A percentile compares a stretch with the other conserved stretches of the same genome.
Evolutionary conservation across 352 stramenopile genomes (phyloP).

Genomic region (Phytopythium montanum): DNA sequence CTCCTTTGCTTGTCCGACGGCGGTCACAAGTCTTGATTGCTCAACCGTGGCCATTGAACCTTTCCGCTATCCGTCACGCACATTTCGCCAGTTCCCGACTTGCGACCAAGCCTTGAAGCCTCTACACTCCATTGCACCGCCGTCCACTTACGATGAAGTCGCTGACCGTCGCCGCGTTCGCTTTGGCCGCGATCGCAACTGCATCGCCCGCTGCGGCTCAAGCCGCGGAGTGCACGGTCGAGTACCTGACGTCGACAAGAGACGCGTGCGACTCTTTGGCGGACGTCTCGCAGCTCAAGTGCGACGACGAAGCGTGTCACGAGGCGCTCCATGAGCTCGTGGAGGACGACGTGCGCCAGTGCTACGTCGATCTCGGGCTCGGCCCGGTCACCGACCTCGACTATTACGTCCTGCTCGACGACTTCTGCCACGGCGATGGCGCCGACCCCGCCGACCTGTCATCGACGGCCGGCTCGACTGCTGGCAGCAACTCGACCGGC

Average conservation of each 20-base stretch:
- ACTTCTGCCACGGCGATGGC: slow-evolving; percentile 38
- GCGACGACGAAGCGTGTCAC: slow-evolving; percentile 28
- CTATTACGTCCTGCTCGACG: slow-evolving; percentile 35
- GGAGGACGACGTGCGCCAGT: slow-evolving; percentile 31
- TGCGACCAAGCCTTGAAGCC: slow-evolving; percentile 6
- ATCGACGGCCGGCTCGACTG: slow-evolving; percentile 6
- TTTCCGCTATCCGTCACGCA: neutral
- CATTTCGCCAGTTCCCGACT: slow-evolving; percentile 19
- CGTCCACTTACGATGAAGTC: slow-evolving; percentile 21
- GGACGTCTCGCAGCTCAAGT: slow-evolving; percentile 36
- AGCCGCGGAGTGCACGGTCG: slow-evolving; percentile 18
- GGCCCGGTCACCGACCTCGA: slow-evolving; percentile 22
- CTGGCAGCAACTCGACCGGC: slow-evolving; percentile 14
- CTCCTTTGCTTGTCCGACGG: slow-evolving; percentile 6
- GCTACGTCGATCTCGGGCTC: slow-evolving; percentile 30
- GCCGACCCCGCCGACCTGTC: slow-evolving; percentile 24
- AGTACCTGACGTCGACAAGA: slow-evolving; percentile 18
- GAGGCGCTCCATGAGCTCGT: slow-evolving; percentile 33
- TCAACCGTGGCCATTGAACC: neutral
- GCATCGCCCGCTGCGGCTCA: slow-evolving; percentile 5
- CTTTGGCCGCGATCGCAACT: slow-evolving; percentile 7
- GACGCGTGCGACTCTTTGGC: slow-evolving; percentile 33
- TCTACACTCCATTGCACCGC: too few relatives aligned
- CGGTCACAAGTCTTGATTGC: neutral
- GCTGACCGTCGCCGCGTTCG: slow-evolving; percentile 7